These are phyloP conservation scores for Plectranthus barbatus DNA, from an alignment of 257 asterid genomes.

Conservation along the genomic window DNA sequence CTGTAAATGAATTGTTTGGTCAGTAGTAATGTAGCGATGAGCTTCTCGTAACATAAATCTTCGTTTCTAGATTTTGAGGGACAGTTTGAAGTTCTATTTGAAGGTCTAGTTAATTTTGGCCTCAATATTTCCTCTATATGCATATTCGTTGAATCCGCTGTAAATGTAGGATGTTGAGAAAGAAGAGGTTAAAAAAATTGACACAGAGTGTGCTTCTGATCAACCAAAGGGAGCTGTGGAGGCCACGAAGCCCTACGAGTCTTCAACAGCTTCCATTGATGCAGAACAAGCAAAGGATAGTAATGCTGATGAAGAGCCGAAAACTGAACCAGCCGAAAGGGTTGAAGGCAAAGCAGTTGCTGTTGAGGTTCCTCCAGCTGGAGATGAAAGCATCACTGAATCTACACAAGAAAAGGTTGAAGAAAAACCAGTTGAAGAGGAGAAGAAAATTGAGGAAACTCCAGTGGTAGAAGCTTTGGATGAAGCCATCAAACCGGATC, in stretches of 20 bases:
- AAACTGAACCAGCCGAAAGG: slow-evolving; percentile 12
- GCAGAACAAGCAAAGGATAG: background rate
- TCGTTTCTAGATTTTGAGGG: background rate
- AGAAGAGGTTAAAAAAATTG: slow-evolving; percentile 39
- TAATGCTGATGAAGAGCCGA: slow-evolving; percentile 4
- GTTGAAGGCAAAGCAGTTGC: slow-evolving; percentile 30
- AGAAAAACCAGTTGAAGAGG: background rate
- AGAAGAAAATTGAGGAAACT: slow-evolving; percentile 2
- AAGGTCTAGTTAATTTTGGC: too few relatives aligned
- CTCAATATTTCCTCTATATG: too few relatives aligned
- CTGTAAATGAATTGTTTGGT: too few relatives aligned
- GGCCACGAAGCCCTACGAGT: slow-evolving; percentile 23
- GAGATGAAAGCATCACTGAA: background rate
- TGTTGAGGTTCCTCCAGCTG: slow-evolving; percentile 20
- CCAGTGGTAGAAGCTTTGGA: background rate
- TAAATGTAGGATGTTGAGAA: slow-evolving; percentile 47
- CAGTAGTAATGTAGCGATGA: too few relatives aligned
- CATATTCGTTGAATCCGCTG: background rate
- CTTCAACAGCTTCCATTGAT: too few relatives aligned
- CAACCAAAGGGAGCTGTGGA: slow-evolving; percentile 20
- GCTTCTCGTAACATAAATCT: too few relatives aligned
- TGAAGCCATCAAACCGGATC: background rate
- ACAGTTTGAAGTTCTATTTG: background rate
- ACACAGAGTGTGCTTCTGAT: slow-evolving; percentile 22
- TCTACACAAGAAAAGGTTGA: too few relatives aligned